Conservation (phyloP, 75 land plant species). For the Picea glauca region DNA sequence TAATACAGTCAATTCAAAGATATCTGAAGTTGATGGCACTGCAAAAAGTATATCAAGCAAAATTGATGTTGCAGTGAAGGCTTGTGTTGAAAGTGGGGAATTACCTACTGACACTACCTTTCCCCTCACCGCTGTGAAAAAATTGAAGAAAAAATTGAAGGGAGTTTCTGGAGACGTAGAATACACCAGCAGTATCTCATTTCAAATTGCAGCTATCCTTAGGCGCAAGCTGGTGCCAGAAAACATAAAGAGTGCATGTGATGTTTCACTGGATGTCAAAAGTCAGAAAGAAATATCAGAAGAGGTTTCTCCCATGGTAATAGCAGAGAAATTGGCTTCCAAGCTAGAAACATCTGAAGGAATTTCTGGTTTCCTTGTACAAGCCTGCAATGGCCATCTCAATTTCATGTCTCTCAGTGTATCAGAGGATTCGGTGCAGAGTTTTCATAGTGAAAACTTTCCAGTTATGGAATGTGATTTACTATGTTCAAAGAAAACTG, state of each 20-base stretch:
- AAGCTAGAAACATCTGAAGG: constrained; percentile 15
- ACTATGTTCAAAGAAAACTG: not conserved
- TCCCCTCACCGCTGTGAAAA: constrained; percentile 52
- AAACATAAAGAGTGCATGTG: too few species aligned
- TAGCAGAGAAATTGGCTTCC: constrained; percentile 7
- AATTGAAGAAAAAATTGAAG: constrained; percentile 34
- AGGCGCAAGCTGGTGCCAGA: too few species aligned
- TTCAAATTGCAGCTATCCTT: too few species aligned
- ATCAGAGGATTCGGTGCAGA: not conserved
- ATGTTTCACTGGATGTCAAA: too few species aligned
- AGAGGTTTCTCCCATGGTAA: too few species aligned
- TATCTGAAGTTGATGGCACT: constrained; percentile 14
- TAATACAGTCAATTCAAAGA: constrained; percentile 15
- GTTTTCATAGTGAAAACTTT: not conserved
- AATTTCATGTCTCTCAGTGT: constrained; percentile 50
- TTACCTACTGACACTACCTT: constrained; percentile 27
- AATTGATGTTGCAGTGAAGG: constrained; percentile 28
- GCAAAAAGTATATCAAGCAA: constrained; percentile 23
- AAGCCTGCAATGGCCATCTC: constrained; percentile 91
- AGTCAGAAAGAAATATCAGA: too few species aligned
- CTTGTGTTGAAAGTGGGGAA: constrained; percentile 22
- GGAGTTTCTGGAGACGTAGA: not conserved
- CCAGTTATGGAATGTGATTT: not conserved
- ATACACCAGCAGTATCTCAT: too few species aligned
- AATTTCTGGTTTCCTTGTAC: constrained; percentile 26